Conservation (phyloP, 768 basidiomycete genomes). For the Tephrocybe sp. region DNA sequence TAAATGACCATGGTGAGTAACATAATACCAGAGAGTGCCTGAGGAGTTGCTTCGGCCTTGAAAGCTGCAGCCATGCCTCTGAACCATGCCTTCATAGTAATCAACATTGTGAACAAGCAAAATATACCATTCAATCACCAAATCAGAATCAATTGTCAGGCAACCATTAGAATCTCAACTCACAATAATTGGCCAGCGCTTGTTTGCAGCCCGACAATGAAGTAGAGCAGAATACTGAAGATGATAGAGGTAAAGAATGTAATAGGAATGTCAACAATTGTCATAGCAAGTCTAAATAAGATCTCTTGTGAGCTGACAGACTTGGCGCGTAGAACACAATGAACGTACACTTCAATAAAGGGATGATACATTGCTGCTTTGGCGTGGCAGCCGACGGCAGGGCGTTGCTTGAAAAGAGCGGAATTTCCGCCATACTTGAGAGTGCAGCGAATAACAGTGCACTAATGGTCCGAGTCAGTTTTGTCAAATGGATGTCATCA, state of each 20-base stretch:
- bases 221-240: constrained; percentile 56
- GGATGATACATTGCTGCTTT: constrained; percentile 64
- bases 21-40: constrained; percentile 44
- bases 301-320: not conserved
- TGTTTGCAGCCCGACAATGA: constrained; percentile 55
- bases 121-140: constrained; percentile 42
- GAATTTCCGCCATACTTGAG: constrained; percentile 62
- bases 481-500: constrained; percentile 1
- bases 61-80: constrained; percentile 61
- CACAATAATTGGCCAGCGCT: constrained; percentile 65
- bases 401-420: constrained; percentile 60
- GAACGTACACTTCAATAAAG: constrained; percentile 37
- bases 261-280: constrained; percentile 61
- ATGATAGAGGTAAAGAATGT: constrained; percentile 42
- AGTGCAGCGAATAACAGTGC: constrained; percentile 58
- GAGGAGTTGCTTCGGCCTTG: constrained; percentile 57
- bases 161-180: too few species aligned
- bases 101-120: constrained; percentile 53
- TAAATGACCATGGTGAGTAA: constrained; percentile 55
- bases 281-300: constrained; percentile 46
- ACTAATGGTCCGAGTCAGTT: constrained; percentile 27
- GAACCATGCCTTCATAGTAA: constrained; percentile 78
- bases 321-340: constrained; percentile 21
- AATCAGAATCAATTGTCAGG: not conserved
- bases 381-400: constrained; percentile 55